Evolutionary conservation across 2,329 filamentous ascomycete species (phyloP), one percentile per base, ranked within the genome.

Genomic region (Fusarium vanettenii): DNA sequence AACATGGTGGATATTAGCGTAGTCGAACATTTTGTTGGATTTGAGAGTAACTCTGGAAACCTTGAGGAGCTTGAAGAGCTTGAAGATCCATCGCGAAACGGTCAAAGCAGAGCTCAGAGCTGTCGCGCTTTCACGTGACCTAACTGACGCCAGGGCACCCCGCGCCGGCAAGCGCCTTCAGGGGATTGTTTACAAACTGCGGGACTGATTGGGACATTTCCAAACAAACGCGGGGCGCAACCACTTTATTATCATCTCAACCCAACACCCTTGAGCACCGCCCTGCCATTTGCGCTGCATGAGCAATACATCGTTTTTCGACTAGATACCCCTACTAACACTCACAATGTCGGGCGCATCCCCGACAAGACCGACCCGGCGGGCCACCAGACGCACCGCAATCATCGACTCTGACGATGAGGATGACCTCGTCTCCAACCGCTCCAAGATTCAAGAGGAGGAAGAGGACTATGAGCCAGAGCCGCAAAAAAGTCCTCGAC

Each of bases 361-460:
- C 43, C 79, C 81, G 55, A 81, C 85, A 63, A 84, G 84, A 66
- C 80, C 83, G 60, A 79, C 83, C 64, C 79, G 84, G 79, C 83
- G 84, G 80, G 82, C 85, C 41, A 83, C 93, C 62, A 90, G 94
- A 80, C 91, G 92, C 78, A 93, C 92, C 77, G 90, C 93, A 60
- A 88, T 97, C 57, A 86, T 95, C 69, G 95, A 97, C 75, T 95
- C 92, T 10, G 94, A 96, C 48, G 94, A 97, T 68, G 93, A 95
- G 66, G 91, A 93, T 73, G 86, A 90, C 64, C 48, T 52, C 27
- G 84, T 88, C 43, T 86, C 89, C 77, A 86, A 88, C 72, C 87
- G 90, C 79, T 87, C 89, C 61, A 85, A 76, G 52, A 82, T 80
- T 69, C 87, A 90, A 18, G 89, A 92, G 31, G 90, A 93, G 5